Evolutionary conservation across 345 rosid species (phyloP).

Genomic region (Eucalyptus regnans): DNA sequence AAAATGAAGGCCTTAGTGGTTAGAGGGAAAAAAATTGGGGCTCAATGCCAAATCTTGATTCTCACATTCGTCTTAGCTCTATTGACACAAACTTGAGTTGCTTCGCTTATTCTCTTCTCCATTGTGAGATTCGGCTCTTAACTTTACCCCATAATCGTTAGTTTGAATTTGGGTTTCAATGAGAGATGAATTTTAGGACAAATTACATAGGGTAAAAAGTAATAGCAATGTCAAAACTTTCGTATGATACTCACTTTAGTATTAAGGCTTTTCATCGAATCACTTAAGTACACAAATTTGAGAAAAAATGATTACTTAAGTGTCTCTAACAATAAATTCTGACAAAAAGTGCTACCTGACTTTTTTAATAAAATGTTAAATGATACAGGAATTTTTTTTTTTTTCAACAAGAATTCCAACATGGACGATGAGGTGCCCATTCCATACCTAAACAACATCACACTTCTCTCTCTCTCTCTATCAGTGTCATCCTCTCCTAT

Average conservation of each 20-base stretch:
- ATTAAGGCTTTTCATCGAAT: too few species aligned
- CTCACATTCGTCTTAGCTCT: neutral
- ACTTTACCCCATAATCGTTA: neutral
- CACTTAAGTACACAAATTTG: too few species aligned
- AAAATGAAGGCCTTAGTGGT: neutral
- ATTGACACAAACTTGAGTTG: neutral
- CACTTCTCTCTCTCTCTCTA: neutral
- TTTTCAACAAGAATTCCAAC: too few species aligned
- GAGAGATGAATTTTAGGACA: neutral
- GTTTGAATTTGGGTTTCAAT: neutral
- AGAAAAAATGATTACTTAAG: too few species aligned
- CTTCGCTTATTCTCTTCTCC: neutral
- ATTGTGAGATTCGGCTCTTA: neutral
- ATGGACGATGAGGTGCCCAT: too few species aligned
- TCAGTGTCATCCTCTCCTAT: too few species aligned
- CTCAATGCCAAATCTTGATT: neutral
- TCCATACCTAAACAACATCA: too few species aligned
- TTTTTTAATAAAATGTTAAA: too few species aligned
- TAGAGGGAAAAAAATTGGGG: neutral
- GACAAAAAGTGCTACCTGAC: too few species aligned
- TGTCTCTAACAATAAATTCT: rapidly evolving
- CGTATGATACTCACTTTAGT: too few species aligned
- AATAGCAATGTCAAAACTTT: too few species aligned
- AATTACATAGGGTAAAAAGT: neutral
- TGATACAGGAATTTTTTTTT: too few species aligned